Evolutionary conservation across 345 rosid genomes (phyloP), one percentile per base, ranked within the genome.

Genomic region (Pistacia atlantica): DNA sequence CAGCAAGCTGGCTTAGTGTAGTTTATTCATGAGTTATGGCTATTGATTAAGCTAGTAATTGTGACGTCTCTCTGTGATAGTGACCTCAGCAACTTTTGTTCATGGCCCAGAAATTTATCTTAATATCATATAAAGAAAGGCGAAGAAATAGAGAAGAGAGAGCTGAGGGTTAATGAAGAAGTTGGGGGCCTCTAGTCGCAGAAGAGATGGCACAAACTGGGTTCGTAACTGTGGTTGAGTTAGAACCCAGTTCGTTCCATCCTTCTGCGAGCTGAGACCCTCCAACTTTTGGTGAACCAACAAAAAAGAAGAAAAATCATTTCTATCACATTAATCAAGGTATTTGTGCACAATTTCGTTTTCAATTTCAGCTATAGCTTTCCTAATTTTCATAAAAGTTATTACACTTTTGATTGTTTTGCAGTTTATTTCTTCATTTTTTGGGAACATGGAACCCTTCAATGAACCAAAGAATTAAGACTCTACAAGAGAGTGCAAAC

Each of bases 171-270:
- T 52, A 14, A 52, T 14, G 17, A 17, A 52, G 18, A 52, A 52
- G 57, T 52, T 52, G 57, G 18, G 0, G 57, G 18, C 17, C 57
- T 52, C 5, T 13, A 12, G 14, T 52, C n/a, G 57, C 57, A 52
- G 57, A 5, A 52, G 5, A 52, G 74, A 79, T 73, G 68, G 73
- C 62, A 59, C 77, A 42, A 48, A 14, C 63, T 49, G 25, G 25
- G 25, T 25, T 25, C 25, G 25, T 25, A 25, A 25, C 25, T 25
- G 18, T 16, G 35, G 11, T 56, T 42, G 45, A 42, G 7, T 3
- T 42, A 8, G 45, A 5, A 16, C 11, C 10, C 18, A 20, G 11
- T 46, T 4, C n/a, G 57, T 12, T 12, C 57, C 16, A 12, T 4
- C 17, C 57, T 52, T 17, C 18, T 52, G 57, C 57, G 4, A 14